phyloP scores from a whole-genome alignment of 805 yeast species.

The Naumovozyma baii region DNA sequence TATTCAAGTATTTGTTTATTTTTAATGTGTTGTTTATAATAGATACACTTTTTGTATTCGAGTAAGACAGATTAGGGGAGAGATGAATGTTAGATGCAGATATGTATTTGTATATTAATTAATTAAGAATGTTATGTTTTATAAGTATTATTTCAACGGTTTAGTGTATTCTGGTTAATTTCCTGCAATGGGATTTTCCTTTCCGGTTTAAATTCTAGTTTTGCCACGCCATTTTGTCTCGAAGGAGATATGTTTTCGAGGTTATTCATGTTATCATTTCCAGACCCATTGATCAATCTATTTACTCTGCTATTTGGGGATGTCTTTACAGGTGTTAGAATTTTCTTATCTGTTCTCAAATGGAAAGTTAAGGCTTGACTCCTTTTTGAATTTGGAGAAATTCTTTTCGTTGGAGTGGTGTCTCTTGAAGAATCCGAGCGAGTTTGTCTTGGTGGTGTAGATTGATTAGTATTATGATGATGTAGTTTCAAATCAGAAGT shows the following conservation, averaged over 20 bases:
- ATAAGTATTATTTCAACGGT: too few species aligned
- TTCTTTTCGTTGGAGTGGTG: constrained; percentile 3
- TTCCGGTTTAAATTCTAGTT: constrained; percentile 11
- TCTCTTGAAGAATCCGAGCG: constrained; percentile 1
- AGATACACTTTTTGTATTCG: too few species aligned
- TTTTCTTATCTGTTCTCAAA: constrained; percentile 22
- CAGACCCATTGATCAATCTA: constrained; percentile 23
- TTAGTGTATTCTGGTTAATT: constrained; percentile 12
- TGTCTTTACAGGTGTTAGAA: constrained; percentile 23
- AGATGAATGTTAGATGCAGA: neutral
- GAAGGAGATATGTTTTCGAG: too few species aligned
- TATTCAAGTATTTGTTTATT: neutral
- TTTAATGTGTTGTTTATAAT: neutral
- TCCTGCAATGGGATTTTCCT: constrained; percentile 16
- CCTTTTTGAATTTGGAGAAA: constrained; percentile 12
- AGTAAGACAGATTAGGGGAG: neutral
- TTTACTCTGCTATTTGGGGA: constrained; percentile 29
- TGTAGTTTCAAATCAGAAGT: too few species aligned
- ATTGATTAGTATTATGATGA: too few species aligned
- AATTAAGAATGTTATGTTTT: neutral
- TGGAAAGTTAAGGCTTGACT: constrained; percentile 31
- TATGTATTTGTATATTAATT: neutral
- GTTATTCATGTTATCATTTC: too few species aligned
- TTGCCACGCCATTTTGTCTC: constrained; percentile 1
- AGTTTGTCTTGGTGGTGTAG: constrained; percentile 13